A percentile compares a stretch with the other conserved stretches of the same genome.
Evolutionary conservation across 441 rosid genomes (phyloP).

Genomic region (Croton setiger): DNA sequence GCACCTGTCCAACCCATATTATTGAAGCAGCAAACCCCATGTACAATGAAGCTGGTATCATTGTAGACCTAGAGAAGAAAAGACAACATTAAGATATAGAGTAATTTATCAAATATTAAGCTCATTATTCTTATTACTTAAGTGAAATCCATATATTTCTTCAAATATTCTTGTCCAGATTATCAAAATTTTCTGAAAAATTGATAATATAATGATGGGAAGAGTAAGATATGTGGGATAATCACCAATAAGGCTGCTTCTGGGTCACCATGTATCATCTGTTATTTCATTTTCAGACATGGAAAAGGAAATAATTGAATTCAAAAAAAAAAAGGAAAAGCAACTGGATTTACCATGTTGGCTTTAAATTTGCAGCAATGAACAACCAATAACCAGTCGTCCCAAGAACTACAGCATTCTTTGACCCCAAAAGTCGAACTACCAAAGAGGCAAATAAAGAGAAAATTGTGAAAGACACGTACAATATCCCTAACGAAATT

Average conservation of each 20-base stretch:
- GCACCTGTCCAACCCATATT: slow-evolving; percentile 96
- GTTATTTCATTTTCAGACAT: neutral
- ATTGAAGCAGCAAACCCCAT: slow-evolving; percentile 91
- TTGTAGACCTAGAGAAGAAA: slow-evolving; percentile 57
- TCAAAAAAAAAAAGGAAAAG: neutral
- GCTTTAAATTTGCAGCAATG: slow-evolving; percentile 79
- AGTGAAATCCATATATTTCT: neutral
- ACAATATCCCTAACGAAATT: slow-evolving; percentile 80
- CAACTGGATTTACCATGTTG: slow-evolving; percentile 90
- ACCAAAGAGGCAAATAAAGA: slow-evolving; percentile 73
- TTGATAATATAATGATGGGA: neutral
- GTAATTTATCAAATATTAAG: neutral
- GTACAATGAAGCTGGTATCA: slow-evolving; percentile 83
- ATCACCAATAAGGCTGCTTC: neutral
- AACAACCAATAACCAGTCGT: slow-evolving; percentile 90
- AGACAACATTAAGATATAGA: slow-evolving; percentile 6
- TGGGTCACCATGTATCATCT: neutral
- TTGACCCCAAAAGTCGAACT: slow-evolving; percentile 77
- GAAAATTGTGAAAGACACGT: slow-evolving; percentile 80
- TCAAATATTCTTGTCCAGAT: neutral
- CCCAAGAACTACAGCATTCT: slow-evolving; percentile 81
- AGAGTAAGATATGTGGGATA: neutral
- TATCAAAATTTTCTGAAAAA: neutral
- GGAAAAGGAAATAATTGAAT: neutral
- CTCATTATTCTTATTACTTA: neutral